phyloP scores from a whole-genome alignment of 371 early-diverging fungal species.

The Enteropsectra breve region DNA sequence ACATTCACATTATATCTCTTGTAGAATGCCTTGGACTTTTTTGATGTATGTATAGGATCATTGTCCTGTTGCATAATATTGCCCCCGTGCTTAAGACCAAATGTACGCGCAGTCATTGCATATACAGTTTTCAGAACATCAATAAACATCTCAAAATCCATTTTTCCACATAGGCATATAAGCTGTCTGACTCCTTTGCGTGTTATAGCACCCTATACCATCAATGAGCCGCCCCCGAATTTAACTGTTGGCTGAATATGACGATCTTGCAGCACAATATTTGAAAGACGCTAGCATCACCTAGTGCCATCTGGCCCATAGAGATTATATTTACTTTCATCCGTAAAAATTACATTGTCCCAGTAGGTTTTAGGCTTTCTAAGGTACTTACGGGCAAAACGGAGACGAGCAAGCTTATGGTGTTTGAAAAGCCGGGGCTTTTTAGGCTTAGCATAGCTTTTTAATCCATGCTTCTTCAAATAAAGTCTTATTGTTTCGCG shows the following conservation, averaged over 20 bases:
- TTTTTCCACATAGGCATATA: not conserved
- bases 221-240: constrained; percentile 3
- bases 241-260: not conserved
- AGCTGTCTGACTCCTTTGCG: constrained; percentile 11
- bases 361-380: not conserved
- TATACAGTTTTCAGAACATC: not conserved
- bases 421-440: not conserved
- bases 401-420: not conserved
- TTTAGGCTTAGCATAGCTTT: not conserved
- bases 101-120: not conserved
- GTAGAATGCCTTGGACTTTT: not conserved
- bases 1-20: constrained; percentile 11
- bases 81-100: not conserved
- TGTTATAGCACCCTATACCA: constrained; percentile 21
- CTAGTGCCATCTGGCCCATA: not conserved
- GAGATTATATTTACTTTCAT: not conserved
- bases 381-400: not conserved
- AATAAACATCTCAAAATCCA: not conserved
- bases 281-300: not conserved
- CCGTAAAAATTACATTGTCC: not conserved
- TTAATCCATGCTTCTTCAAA: not conserved
- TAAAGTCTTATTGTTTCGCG: not conserved
- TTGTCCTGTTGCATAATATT: constrained; percentile 32
- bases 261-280: not conserved
- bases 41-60: constrained; percentile 19